Percentiles rank a stretch among this genome's conserved stretches.
These are phyloP conservation scores for Penicillium bialowiezense DNA, from an alignment of 495 filamentous ascomycete genomes.

Conservation along the genomic window DNA sequence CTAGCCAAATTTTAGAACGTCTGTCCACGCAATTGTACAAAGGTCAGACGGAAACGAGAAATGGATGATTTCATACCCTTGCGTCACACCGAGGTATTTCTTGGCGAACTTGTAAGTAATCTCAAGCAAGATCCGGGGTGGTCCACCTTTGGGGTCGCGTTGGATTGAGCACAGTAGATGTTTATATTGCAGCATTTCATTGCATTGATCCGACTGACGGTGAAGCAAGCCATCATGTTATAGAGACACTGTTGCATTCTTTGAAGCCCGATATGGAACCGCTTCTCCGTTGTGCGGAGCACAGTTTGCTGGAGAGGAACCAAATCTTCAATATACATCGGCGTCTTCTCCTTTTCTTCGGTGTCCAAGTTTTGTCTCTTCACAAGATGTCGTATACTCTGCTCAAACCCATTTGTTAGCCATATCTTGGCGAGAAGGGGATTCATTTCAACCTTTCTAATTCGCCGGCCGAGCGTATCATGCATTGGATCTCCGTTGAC, in stretches of 20 bases:
- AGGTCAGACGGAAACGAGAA: too few species aligned
- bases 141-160: slow-evolving; percentile 17
- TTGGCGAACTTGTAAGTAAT: slow-evolving; percentile 1
- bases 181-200: slow-evolving; percentile 20
- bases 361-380: slow-evolving; percentile 1
- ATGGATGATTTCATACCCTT: background rate
- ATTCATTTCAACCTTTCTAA: slow-evolving; percentile 9
- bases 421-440: background rate
- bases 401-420: background rate
- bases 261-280: slow-evolving; percentile 22
- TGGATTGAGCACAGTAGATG: slow-evolving; percentile 21
- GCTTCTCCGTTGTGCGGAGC: slow-evolving; percentile 20
- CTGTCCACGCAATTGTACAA: too few species aligned
- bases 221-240: slow-evolving; percentile 17
- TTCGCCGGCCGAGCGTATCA: slow-evolving; percentile 4
- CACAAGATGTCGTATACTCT: background rate
- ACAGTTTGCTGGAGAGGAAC: slow-evolving; percentile 1
- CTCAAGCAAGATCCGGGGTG: slow-evolving; percentile 19
- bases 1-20: slow-evolving; percentile 4
- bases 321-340: slow-evolving; percentile 28
- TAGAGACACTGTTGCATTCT: slow-evolving; percentile 22
- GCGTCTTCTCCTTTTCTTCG: slow-evolving; percentile 7
- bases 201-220: slow-evolving; percentile 18
- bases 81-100: background rate
- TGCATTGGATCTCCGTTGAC: background rate